Evolutionary conservation across 768 basidiomycete genomes (phyloP).

Genomic region (Crucibulum laeve): DNA sequence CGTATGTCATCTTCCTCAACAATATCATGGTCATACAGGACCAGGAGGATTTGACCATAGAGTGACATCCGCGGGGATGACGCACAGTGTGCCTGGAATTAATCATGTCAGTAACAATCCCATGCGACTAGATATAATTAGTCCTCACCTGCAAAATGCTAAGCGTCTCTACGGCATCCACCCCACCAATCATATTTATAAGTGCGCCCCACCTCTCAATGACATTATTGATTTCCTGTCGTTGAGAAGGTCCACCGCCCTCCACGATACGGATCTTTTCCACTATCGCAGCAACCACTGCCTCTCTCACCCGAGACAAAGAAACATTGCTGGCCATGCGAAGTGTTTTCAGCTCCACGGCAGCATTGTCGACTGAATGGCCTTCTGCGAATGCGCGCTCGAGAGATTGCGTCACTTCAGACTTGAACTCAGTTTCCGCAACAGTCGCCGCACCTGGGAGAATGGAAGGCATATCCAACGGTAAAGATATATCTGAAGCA

Average conservation of each 20-base stretch:
- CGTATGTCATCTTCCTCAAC: constrained; percentile 88
- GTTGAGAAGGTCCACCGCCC: constrained; percentile 51
- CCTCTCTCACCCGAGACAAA: constrained; percentile 78
- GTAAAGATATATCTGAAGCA: constrained; percentile 46
- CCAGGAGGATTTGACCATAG: constrained; percentile 83
- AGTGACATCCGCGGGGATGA: constrained; percentile 57
- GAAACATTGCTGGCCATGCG: constrained; percentile 96
- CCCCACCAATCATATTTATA: constrained; percentile 76
- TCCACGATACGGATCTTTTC: constrained; percentile 62
- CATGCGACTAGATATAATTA: constrained; percentile 1
- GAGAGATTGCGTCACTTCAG: constrained; percentile 79
- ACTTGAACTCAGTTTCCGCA: constrained; percentile 65
- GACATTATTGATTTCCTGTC: constrained; percentile 59
- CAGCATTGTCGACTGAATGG: constrained; percentile 88
- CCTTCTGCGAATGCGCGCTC: constrained; percentile 90
- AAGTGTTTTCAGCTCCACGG: constrained; percentile 92
- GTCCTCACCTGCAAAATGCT: constrained; percentile 69
- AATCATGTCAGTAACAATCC: constrained; percentile 1
- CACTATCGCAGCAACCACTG: constrained; percentile 83
- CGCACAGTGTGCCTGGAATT: constrained; percentile 58
- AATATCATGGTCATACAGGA: constrained; percentile 88
- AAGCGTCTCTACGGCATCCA: constrained; percentile 79
- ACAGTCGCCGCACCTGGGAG: constrained; percentile 32
- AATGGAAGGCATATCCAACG: constrained; percentile 32
- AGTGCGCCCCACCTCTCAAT: constrained; percentile 80